phyloP scores from a whole-genome alignment of 345 rosid genomes.

The Passiflora organensis region DNA sequence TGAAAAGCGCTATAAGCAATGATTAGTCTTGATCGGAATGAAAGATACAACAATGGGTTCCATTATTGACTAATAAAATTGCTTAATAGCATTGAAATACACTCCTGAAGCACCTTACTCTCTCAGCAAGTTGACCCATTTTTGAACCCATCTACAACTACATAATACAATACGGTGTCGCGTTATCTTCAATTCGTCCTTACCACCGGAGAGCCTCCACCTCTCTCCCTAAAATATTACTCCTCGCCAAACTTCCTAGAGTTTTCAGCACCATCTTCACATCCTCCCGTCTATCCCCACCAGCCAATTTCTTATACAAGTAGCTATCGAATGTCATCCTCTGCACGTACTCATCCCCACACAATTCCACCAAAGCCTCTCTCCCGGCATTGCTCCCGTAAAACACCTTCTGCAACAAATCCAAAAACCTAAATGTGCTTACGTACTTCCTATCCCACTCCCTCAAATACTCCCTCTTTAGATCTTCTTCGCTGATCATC shows the following conservation, averaged over 20 bases:
- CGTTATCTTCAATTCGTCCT: no score
- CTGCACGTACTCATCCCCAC: constrained; percentile 64
- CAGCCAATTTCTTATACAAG: constrained; percentile 52
- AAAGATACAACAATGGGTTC: no score
- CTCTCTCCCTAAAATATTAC: constrained; percentile 33
- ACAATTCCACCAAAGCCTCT: constrained; percentile 69
- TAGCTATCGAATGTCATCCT: constrained; percentile 66
- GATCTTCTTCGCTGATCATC: constrained; percentile 41
- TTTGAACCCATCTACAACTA: no score
- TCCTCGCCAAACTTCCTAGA: constrained; percentile 40
- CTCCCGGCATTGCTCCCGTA: constrained; percentile 39
- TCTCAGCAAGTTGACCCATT: no score
- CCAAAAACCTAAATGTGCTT: constrained; percentile 47
- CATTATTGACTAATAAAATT: no score
- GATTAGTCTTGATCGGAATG: no score
- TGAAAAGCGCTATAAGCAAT: no score
- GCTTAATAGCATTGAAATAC: no score
- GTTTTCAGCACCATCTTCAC: constrained; percentile 39
- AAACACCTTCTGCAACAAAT: constrained; percentile 50
- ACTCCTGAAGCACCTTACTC: no score
- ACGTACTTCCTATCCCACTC: constrained; percentile 44
- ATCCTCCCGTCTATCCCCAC: constrained; percentile 39
- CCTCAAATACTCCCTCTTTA: constrained; percentile 55
- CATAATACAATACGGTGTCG: no score
- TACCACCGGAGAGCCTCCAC: constrained; percentile 28